Percentiles rank a stretch among this genome's conserved stretches.
Conservation (phyloP, 768 basidiomycete species). For the Paxillus involutus region DNA sequence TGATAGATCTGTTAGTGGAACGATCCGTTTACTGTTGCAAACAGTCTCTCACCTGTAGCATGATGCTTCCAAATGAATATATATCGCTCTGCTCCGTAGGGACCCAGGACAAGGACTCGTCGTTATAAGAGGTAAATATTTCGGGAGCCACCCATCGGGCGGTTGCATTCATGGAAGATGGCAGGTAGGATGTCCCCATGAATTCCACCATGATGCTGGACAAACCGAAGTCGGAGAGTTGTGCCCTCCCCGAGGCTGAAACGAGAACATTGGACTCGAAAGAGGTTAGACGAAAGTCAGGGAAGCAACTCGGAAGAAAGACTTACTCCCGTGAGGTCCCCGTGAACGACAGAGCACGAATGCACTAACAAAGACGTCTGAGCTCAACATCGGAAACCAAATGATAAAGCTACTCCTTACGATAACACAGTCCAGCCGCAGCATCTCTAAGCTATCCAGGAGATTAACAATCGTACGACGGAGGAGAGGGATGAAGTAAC, state of each 20-base stretch:
- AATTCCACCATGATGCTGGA: constrained; percentile 13
- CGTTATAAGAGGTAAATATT: constrained; percentile 31
- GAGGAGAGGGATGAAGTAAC: no score
- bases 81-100: constrained; percentile 2
- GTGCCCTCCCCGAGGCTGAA: constrained; percentile 32
- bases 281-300: neutral
- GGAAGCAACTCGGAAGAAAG: neutral
- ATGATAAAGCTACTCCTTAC: neutral
- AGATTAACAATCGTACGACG: no score
- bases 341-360: constrained; percentile 17
- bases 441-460: constrained; percentile 10
- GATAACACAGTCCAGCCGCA: constrained; percentile 14
- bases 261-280: constrained; percentile 45
- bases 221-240: constrained; percentile 46
- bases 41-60: constrained; percentile 9
- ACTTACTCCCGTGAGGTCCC: constrained; percentile 18
- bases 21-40: constrained; percentile 5
- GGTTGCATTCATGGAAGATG: constrained; percentile 22
- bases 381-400: no score
- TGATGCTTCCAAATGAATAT: constrained; percentile 29
- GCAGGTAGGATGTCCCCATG: constrained; percentile 7
- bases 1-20: neutral
- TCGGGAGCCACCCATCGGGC: constrained; percentile 45
- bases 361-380: constrained; percentile 9
- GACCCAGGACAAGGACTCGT: neutral